A percentile compares a stretch with the other conserved stretches of the same genome.
phyloP scores from a whole-genome alignment of 2,329 filamentous ascomycete species.

The Lasiodiplodia theobromae region DNA sequence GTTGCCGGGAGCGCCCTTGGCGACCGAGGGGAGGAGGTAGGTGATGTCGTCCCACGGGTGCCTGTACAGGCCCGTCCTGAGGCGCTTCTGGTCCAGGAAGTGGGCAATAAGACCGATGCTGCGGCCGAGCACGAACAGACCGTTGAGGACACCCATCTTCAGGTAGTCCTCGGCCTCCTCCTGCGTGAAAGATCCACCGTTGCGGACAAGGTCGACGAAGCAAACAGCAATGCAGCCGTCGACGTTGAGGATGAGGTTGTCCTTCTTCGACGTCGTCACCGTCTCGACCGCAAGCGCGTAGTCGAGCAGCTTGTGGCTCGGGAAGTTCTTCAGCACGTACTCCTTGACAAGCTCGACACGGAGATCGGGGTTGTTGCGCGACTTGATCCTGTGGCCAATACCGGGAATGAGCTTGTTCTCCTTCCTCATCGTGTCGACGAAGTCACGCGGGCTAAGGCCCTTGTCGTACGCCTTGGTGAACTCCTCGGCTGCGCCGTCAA shows the following conservation, averaged over 20 bases:
- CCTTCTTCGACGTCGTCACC: constrained; percentile 99
- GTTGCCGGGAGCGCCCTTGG: constrained; percentile 46
- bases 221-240: constrained; percentile 98
- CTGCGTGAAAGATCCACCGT: constrained; percentile 93
- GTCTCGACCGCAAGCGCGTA: constrained; percentile 98
- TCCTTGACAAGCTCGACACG: constrained; percentile 99
- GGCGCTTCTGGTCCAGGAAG: constrained; percentile 99
- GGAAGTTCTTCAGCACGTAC: constrained; percentile 97
- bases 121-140: constrained; percentile 96
- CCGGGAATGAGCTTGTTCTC: constrained; percentile 99
- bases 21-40: constrained; percentile 48
- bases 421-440: constrained; percentile 98
- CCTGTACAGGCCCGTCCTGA: constrained; percentile 94
- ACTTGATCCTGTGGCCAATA: constrained; percentile 99
- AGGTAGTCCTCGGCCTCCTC: constrained; percentile 99
- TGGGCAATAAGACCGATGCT: constrained; percentile 99
- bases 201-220: constrained; percentile 97
- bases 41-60: constrained; percentile 99
- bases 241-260: constrained; percentile 99
- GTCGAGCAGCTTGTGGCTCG: constrained; percentile 96
- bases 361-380: constrained; percentile 98
- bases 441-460: constrained; percentile 96
- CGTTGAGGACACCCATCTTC: constrained; percentile 98
- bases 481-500: constrained; percentile 97
- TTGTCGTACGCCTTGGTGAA: constrained; percentile 99